Base-by-base conservation (phyloP, 805 yeast genomes). In the Starmerella khaoyaiensis region DNA sequence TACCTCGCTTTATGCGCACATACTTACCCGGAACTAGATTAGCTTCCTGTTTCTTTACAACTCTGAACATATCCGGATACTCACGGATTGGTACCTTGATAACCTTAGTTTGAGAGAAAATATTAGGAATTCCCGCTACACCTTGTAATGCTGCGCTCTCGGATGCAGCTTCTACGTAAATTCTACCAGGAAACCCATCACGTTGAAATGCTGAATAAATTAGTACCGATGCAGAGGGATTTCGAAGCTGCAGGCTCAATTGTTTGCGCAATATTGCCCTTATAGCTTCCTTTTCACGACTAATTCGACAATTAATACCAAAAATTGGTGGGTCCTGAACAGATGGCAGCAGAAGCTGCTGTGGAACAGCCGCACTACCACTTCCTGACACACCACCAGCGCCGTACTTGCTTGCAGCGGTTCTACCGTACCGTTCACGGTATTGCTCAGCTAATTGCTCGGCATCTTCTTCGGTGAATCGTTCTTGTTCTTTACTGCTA, bases 271-370 rank as follows among this genome's bases (percentile, higher is more conserved):
- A 68, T 35, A 90, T 63, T 47, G 80, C 80, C 47, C 83, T 73
- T 18, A 90, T 94, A 46, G 86, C 65, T 36, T 83, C 94, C 58
- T 82, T 87, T 60, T 90, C 98, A 49, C 79, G 74, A 34, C 97
- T 96, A 23, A 81, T 83, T 53, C 93, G 73, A 63, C 93, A 83
- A 59, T 95, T 74, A 31, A 90, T 74, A 54, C 94, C 97, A 80
- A 94, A 90, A 51, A 90, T 82, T 37, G 83, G 76, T 7, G 98
- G 97, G 56, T 90, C 96, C 52, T 86, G 83, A 41, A 90, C 94
- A 22, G 96, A 83, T 10, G 98, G 98, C 59, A 90, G 68, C 50
- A 90, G 68, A 51, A 90, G 71, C 54, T 94, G 77, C 58, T 90
- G 98, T 5, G 97, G 90, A 10, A 87, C 94, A 21, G 34, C 15